Conservation (phyloP, 352 stramenopile genomes). For the Globisporangium echinulatum region DNA sequence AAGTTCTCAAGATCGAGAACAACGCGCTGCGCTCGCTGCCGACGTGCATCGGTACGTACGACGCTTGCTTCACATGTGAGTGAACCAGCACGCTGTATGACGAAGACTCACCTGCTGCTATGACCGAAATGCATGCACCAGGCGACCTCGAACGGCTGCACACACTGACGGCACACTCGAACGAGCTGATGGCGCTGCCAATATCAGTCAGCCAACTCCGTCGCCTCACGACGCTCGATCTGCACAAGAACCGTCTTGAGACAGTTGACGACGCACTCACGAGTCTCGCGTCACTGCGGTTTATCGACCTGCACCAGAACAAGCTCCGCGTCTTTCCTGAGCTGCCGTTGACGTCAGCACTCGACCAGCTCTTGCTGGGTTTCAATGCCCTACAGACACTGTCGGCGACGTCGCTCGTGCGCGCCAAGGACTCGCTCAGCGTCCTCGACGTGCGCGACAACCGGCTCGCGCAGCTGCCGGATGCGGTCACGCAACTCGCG, state of each 20-base stretch:
- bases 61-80: neutral
- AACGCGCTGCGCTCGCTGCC: constrained; percentile 52
- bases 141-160: constrained; percentile 38
- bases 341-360: constrained; percentile 30
- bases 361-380: constrained; percentile 75
- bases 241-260: constrained; percentile 66
- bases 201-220: constrained; percentile 35
- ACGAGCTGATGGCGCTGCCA: constrained; percentile 51
- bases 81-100: too few species aligned
- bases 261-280: constrained; percentile 29
- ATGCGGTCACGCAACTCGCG: constrained; percentile 53
- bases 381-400: constrained; percentile 56
- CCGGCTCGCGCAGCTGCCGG: constrained; percentile 51
- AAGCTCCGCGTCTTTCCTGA: constrained; percentile 51
- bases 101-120: too few species aligned
- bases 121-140: neutral
- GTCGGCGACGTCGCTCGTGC: constrained; percentile 34
- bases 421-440: constrained; percentile 56
- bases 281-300: constrained; percentile 30
- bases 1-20: constrained; percentile 55
- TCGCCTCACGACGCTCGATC: constrained; percentile 46
- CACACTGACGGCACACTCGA: constrained; percentile 53
- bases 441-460: constrained; percentile 80
- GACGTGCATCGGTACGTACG: constrained; percentile 32
- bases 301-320: constrained; percentile 75